Evolutionary conservation across 139 green algal genomes (phyloP).

Genomic region (Asterochloris erici): DNA sequence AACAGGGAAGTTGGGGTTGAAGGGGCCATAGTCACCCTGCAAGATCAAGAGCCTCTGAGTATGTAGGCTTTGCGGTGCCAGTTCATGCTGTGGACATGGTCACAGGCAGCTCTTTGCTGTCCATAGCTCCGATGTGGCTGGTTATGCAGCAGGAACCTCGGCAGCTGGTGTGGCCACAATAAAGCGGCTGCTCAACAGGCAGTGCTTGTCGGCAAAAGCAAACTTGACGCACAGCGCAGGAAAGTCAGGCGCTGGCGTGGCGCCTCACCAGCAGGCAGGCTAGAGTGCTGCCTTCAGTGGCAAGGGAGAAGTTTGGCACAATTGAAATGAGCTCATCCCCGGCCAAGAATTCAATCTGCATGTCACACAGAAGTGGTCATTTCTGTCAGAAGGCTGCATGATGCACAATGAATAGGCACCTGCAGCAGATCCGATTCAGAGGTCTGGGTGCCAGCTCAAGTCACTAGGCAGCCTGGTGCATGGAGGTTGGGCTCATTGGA

Average conservation of each 20-base stretch:
- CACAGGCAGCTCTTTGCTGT: background rate
- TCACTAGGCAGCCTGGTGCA: too few species aligned
- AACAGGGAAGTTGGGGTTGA: conserved; percentile 65
- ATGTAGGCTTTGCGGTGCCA: background rate
- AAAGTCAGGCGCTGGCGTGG: background rate
- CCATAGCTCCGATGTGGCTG: background rate
- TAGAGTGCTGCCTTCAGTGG: conserved; percentile 26
- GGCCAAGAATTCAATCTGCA: conserved; percentile 87
- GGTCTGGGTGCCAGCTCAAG: too few species aligned
- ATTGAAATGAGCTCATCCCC: conserved; percentile 79
- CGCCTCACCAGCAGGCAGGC: conserved; percentile 58
- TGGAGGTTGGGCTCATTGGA: background rate
- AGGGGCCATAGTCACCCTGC: conserved; percentile 76
- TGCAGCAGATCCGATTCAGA: background rate
- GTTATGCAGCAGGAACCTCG: background rate
- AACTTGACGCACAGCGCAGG: background rate
- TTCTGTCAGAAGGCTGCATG: background rate
- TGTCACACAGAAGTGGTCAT: background rate
- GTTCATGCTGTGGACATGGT: background rate
- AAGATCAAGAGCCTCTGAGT: background rate
- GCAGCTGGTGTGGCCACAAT: background rate
- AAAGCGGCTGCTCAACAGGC: background rate
- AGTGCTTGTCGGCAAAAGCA: background rate
- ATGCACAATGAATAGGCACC: background rate
- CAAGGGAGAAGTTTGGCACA: conserved; percentile 80